phyloP scores from a whole-genome alignment of 106 monocot species.

The Agapanthus africanus region DNA sequence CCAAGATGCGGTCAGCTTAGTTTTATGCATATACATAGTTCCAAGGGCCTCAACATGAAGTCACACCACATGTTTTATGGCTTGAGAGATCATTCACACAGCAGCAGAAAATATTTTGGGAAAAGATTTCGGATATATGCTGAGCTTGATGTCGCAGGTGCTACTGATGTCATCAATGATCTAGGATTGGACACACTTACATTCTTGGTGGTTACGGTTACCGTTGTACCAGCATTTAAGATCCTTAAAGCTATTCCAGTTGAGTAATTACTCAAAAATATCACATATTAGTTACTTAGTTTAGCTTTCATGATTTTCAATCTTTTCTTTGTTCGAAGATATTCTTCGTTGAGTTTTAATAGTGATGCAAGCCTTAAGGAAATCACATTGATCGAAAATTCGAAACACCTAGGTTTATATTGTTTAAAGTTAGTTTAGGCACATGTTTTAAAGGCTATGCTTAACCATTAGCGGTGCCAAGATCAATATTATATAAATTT shows the following conservation, averaged over 20 bases:
- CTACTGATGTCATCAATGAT: constrained; percentile 95
- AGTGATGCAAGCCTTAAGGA: neutral
- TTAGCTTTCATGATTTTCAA: neutral
- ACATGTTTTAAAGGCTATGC: neutral
- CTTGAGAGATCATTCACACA: constrained; percentile 17
- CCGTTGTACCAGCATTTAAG: constrained; percentile 84
- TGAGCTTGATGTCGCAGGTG: constrained; percentile 70
- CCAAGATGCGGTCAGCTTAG: neutral
- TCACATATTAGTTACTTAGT: neutral
- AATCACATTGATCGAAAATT: neutral
- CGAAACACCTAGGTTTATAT: neutral
- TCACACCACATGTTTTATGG: constrained; percentile 15
- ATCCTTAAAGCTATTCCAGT: constrained; percentile 83
- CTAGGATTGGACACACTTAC: constrained; percentile 94
- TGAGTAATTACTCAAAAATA: constrained; percentile 61
- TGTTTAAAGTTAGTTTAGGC: neutral
- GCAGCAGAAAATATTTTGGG: constrained; percentile 7
- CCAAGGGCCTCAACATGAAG: constrained; percentile 6
- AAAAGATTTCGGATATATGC: constrained; percentile 36
- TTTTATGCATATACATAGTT: constrained; percentile 6
- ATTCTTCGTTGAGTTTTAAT: neutral
- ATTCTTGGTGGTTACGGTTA: constrained; percentile 81
- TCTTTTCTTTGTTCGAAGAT: neutral
- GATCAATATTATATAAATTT: neutral
- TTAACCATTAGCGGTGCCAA: neutral